Conservation (phyloP, 148 eudicot species). For the Chenopodium suecicum region DNA sequence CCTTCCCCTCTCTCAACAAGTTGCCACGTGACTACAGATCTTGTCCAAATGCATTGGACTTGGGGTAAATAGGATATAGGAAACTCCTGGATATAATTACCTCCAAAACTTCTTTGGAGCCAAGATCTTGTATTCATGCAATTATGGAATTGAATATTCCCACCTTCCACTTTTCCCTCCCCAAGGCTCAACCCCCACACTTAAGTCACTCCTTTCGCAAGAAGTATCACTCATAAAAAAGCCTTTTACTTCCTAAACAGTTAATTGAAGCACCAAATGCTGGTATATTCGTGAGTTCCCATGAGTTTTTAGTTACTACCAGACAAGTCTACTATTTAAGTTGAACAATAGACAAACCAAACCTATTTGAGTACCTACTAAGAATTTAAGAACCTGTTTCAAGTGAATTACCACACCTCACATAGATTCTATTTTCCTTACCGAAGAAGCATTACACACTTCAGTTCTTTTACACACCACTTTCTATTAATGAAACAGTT, state of each 20-base stretch:
- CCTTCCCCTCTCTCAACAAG: not conserved
- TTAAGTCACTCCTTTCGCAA: not conserved
- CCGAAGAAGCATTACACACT: not conserved
- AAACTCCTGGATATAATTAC: not conserved
- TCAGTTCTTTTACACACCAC: not conserved
- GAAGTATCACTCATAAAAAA: not conserved
- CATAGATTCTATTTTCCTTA: not conserved
- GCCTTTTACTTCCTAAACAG: not conserved
- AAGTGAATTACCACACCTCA: not conserved
- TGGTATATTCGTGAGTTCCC: not conserved
- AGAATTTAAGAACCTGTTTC: not conserved
- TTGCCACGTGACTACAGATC: not conserved
- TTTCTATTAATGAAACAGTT: not conserved
- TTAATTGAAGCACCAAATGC: not conserved
- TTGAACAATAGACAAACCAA: not conserved
- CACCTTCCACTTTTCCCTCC: not conserved
- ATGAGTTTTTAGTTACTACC: not conserved
- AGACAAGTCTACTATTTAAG: not conserved
- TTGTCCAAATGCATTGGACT: not conserved
- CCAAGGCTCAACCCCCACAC: not conserved
- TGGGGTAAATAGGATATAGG: not conserved
- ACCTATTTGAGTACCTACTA: not conserved
- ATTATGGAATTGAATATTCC: not conserved
- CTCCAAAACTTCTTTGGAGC: not conserved
- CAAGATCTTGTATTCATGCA: not conserved